Evolutionary conservation across 805 yeast genomes (phyloP).

Genomic region (Candida hungchunana): DNA sequence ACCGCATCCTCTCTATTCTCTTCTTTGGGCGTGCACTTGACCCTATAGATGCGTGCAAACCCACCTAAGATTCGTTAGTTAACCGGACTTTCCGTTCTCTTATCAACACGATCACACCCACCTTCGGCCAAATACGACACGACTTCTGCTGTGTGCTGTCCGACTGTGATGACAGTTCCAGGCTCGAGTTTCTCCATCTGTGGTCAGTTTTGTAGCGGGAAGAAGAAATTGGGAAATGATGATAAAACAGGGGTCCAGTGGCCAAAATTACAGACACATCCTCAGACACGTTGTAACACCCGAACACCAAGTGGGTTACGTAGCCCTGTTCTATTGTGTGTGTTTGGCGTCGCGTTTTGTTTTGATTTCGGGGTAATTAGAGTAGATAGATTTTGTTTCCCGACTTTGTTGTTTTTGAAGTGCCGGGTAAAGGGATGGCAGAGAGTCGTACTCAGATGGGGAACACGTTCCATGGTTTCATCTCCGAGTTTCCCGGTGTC

Average conservation of each 20-base stretch:
- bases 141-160: constrained; percentile 53
- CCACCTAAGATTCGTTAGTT: constrained; percentile 47
- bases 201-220: too few relatives aligned
- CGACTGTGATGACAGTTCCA: constrained; percentile 58
- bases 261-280: too few relatives aligned
- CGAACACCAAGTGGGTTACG: too few relatives aligned
- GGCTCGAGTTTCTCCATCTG: constrained; percentile 31
- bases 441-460: constrained; percentile 5
- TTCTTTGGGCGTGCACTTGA: constrained; percentile 46
- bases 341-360: too few relatives aligned
- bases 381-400: not conserved
- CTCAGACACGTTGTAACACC: too few relatives aligned
- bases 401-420: not conserved
- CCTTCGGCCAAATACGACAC: constrained; percentile 62
- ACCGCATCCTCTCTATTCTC: constrained; percentile 51
- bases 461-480: constrained; percentile 9
- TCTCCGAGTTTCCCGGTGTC: constrained; percentile 10
- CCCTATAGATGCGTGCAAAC: constrained; percentile 75
- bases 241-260: too few relatives aligned
- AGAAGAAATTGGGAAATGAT: too few relatives aligned
- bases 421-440: not conserved
- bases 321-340: too few relatives aligned
- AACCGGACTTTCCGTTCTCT: too few relatives aligned
- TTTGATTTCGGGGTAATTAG: too few relatives aligned
- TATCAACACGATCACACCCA: constrained; percentile 17